Percentiles rank a stretch among this genome's conserved stretches.
phyloP scores from a whole-genome alignment of 139 green algal genomes.

The Volvox africanus region DNA sequence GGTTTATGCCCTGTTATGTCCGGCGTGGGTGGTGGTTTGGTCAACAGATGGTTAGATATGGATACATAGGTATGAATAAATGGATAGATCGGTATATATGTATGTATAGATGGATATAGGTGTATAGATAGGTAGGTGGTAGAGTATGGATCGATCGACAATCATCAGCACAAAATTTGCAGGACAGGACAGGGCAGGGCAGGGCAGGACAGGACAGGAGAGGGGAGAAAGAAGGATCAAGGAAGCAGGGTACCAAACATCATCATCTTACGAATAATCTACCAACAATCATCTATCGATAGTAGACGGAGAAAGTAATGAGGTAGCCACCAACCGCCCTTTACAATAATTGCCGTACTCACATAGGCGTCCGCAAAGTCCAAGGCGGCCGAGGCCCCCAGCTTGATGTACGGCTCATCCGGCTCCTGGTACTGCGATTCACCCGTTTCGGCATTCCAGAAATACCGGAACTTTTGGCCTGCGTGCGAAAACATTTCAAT shows the following conservation, averaged over 20 bases:
- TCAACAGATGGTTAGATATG: not conserved
- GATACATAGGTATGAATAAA: not conserved
- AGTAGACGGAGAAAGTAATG: not conserved
- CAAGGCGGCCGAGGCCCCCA: not conserved
- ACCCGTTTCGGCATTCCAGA: slow-evolving; percentile 38
- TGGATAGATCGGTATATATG: not conserved
- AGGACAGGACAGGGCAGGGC: not conserved
- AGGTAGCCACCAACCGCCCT: not conserved
- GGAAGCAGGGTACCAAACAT: no score
- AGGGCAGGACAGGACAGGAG: not conserved
- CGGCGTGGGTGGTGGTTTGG: not conserved
- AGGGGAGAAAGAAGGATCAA: not conserved
- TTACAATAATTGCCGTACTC: not conserved
- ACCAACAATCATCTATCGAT: no score
- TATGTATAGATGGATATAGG: not conserved
- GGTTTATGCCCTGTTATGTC: not conserved
- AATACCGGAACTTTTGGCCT: slow-evolving; percentile 51
- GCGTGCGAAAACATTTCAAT: not conserved
- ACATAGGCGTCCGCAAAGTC: not conserved
- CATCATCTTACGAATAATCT: no score
- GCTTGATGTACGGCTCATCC: slow-evolving; percentile 37
- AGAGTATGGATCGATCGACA: not conserved
- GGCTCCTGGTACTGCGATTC: slow-evolving; percentile 46
- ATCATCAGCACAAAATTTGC: not conserved
- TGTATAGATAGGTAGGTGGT: not conserved